These are phyloP conservation scores for Alternaria solani DNA, from an alignment of 2,329 filamentous ascomycete species.

Conservation along the genomic window DNA sequence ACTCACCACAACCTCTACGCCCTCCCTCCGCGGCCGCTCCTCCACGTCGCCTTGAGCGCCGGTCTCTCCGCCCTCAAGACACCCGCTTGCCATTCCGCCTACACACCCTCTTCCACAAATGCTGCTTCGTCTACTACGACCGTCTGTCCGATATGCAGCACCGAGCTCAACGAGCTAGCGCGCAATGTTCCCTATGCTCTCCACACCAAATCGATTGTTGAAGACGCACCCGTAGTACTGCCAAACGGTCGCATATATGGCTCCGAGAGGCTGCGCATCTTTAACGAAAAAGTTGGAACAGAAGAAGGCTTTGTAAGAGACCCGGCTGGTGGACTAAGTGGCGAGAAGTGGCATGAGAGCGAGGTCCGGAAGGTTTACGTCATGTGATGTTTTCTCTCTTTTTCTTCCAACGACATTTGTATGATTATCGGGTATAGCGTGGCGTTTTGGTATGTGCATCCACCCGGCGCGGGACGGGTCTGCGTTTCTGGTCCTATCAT, in stretches of 20 bases:
- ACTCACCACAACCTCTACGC: slow-evolving; percentile 88
- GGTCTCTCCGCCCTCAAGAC: slow-evolving; percentile 96
- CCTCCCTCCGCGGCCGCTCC: slow-evolving; percentile 80
- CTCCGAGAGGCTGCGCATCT: slow-evolving; percentile 73
- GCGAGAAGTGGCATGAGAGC: slow-evolving; percentile 55
- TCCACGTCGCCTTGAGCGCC: slow-evolving; percentile 89
- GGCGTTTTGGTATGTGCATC: slow-evolving; percentile 4
- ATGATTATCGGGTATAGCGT: slow-evolving; percentile 4
- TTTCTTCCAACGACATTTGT: neutral
- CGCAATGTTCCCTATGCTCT: slow-evolving; percentile 91
- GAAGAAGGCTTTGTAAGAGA: slow-evolving; percentile 75
- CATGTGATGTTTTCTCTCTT: slow-evolving; percentile 59
- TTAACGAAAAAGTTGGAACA: slow-evolving; percentile 81
- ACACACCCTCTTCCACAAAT: slow-evolving; percentile 63
- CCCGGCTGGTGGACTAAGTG: slow-evolving; percentile 69
- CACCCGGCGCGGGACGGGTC: slow-evolving; percentile 7
- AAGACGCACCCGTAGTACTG: slow-evolving; percentile 83
- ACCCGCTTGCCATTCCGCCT: slow-evolving; percentile 82
- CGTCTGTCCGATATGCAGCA: slow-evolving; percentile 94
- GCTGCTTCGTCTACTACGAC: slow-evolving; percentile 69
- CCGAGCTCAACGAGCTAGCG: slow-evolving; percentile 91
- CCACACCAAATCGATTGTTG: slow-evolving; percentile 92
- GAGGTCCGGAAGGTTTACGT: slow-evolving; percentile 90
- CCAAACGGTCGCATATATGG: slow-evolving; percentile 91
- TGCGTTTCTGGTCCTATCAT: neutral